phyloP scores from a whole-genome alignment of 2,329 filamentous ascomycete genomes.

The Penicillium olsonii region DNA sequence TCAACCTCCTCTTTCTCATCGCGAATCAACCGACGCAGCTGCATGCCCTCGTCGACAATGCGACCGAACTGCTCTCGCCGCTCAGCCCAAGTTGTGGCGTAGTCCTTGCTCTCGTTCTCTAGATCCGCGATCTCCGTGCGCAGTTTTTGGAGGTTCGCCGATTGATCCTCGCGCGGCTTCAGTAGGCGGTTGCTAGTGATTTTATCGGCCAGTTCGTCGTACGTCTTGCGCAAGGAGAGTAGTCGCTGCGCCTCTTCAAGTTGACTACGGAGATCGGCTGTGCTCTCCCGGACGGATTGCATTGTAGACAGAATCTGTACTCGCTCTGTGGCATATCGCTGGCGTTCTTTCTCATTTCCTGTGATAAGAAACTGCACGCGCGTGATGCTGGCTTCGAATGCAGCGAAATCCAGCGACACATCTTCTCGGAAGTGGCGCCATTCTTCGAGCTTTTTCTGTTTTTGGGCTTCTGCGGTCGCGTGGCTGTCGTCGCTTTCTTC shows the following conservation, averaged over 20 bases:
- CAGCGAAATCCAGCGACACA: constrained; percentile 81
- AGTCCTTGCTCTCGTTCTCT: constrained; percentile 78
- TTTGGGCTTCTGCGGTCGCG: constrained; percentile 50
- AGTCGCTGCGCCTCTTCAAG: constrained; percentile 75
- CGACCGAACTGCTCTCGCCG: constrained; percentile 81
- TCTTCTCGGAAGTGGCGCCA: constrained; percentile 77
- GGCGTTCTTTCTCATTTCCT: constrained; percentile 79
- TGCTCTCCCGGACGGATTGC: constrained; percentile 74
- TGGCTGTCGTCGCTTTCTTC: constrained; percentile 53
- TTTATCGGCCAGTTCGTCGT: constrained; percentile 83
- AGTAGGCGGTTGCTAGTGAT: constrained; percentile 81
- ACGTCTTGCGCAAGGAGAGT: constrained; percentile 76
- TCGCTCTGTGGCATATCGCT: constrained; percentile 80
- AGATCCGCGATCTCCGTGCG: constrained; percentile 86
- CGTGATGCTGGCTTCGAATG: constrained; percentile 81
- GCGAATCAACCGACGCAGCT: constrained; percentile 79
- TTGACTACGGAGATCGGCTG: constrained; percentile 69
- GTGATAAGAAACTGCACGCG: constrained; percentile 84
- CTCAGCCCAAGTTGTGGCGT: constrained; percentile 81
- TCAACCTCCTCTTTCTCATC: constrained; percentile 96
- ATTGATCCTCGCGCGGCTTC: constrained; percentile 80
- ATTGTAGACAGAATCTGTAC: constrained; percentile 76
- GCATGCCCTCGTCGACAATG: constrained; percentile 89
- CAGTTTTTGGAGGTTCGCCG: constrained; percentile 74
- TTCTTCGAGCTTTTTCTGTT: constrained; percentile 55